phyloP scores from a whole-genome alignment of 2,329 filamentous ascomycete species.

The Diplodia sapinea region DNA sequence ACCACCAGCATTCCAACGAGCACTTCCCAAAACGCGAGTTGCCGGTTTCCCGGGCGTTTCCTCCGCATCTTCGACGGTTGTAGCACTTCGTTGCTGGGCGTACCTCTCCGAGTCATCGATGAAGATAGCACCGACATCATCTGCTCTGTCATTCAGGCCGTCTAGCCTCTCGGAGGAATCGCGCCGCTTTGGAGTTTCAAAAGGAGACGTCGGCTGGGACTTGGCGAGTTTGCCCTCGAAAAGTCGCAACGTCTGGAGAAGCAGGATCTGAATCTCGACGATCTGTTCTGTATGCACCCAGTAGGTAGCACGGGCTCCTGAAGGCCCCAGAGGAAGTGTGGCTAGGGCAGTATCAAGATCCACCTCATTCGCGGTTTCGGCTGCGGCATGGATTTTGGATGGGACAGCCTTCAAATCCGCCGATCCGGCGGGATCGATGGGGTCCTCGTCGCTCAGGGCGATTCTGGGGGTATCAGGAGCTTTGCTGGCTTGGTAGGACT shows the following conservation, averaged over 20 bases:
- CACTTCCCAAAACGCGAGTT: conserved; percentile 43
- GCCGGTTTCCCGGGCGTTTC: conserved; percentile 41
- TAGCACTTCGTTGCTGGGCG: conserved; percentile 52
- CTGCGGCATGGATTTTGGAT: conserved; percentile 45
- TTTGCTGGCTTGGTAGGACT: conserved; percentile 49
- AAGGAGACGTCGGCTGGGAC: conserved; percentile 34
- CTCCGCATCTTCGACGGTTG: conserved; percentile 52
- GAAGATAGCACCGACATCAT: conserved; percentile 51
- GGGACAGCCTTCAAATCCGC: conserved; percentile 31
- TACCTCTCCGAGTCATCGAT: conserved; percentile 57
- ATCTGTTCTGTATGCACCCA: conserved; percentile 62
- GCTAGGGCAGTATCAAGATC: conserved; percentile 59
- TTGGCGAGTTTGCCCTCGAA: conserved; percentile 38
- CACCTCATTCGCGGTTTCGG: conserved; percentile 50
- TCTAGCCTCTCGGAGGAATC: conserved; percentile 39
- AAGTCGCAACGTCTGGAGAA: conserved; percentile 57
- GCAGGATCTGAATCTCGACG: conserved; percentile 59
- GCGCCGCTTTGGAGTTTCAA: conserved; percentile 38
- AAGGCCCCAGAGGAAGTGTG: conserved; percentile 54
- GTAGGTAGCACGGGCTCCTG: conserved; percentile 56
- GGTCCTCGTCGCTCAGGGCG: conserved; percentile 25
- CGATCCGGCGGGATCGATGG: conserved; percentile 19
- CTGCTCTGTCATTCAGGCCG: conserved; percentile 39
- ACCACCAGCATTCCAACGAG: conserved; percentile 45
- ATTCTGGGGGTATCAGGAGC: conserved; percentile 27